A percentile compares a stretch with the other conserved stretches of the same genome.
phyloP scores from a whole-genome alignment of 2,329 filamentous ascomycete species.

The Penicillium freii region DNA sequence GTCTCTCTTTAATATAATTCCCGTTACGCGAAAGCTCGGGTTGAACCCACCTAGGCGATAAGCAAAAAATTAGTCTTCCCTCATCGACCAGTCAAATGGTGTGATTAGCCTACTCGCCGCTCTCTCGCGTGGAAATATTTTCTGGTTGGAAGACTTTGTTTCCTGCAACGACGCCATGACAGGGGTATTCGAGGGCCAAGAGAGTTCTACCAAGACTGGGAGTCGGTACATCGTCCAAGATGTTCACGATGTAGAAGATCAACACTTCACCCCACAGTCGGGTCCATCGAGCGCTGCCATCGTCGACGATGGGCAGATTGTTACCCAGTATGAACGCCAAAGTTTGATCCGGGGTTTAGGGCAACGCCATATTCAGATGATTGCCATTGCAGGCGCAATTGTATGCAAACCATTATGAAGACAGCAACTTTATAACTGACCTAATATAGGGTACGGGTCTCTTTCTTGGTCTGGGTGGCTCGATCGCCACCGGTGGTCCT shows the following conservation, averaged over 20 bases:
- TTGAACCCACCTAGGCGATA: slow-evolving; percentile 1
- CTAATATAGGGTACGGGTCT: slow-evolving; percentile 45
- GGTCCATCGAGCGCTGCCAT: slow-evolving; percentile 3
- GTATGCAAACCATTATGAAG: slow-evolving; percentile 19
- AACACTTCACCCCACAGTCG: background rate
- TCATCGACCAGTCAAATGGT: slow-evolving; percentile 23
- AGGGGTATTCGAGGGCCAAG: slow-evolving; percentile 8
- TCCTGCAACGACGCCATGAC: slow-evolving; percentile 10
- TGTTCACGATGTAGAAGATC: slow-evolving; percentile 21
- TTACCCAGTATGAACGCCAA: slow-evolving; percentile 47
- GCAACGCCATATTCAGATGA: slow-evolving; percentile 48
- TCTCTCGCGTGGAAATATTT: slow-evolving; percentile 8
- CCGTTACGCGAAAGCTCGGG: background rate
- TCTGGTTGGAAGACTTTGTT: background rate
- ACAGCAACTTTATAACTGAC: background rate
- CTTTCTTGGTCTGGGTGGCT: slow-evolving; percentile 53
- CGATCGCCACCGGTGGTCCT: slow-evolving; percentile 52
- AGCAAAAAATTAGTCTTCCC: slow-evolving; percentile 10
- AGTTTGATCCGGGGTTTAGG: slow-evolving; percentile 46
- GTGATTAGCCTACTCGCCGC: slow-evolving; percentile 13
- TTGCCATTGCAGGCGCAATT: slow-evolving; percentile 47
- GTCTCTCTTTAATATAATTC: background rate
- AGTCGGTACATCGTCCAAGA: slow-evolving; percentile 16
- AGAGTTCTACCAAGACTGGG: slow-evolving; percentile 11
- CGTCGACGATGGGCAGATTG: slow-evolving; percentile 24